A percentile compares a stretch with the other conserved stretches of the same genome.
phyloP scores from a whole-genome alignment of 2,329 filamentous ascomycete species.

The Fusarium sp. region DNA sequence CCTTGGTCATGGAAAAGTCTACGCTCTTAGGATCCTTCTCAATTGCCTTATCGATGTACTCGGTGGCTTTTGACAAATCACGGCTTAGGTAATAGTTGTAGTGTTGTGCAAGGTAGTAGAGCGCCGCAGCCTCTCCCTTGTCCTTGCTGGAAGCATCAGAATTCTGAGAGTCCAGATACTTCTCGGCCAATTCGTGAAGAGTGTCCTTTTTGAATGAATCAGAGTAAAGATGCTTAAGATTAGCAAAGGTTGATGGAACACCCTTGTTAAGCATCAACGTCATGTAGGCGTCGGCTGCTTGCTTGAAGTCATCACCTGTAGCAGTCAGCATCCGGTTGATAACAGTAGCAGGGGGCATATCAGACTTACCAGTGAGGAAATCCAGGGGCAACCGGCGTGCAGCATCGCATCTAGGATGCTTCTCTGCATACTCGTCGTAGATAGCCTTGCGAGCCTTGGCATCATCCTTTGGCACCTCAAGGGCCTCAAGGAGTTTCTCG shows the following conservation, averaged over 20 bases:
- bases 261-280: constrained; percentile 88
- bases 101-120: constrained; percentile 96
- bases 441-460: constrained; percentile 72
- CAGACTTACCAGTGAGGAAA: constrained; percentile 74
- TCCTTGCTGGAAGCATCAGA: constrained; percentile 57
- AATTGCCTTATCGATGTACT: constrained; percentile 85
- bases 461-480: constrained; percentile 69
- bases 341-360: not conserved
- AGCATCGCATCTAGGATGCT: constrained; percentile 84
- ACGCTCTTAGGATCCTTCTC: constrained; percentile 81
- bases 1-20: constrained; percentile 94
- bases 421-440: constrained; percentile 80
- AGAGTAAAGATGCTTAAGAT: constrained; percentile 91
- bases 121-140: constrained; percentile 78
- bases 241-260: constrained; percentile 94
- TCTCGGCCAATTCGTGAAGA: constrained; percentile 78
- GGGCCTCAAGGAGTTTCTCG: constrained; percentile 73
- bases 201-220: constrained; percentile 80
- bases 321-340: constrained; percentile 31
- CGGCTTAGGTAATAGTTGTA: constrained; percentile 93
- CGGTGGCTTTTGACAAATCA: constrained; percentile 80
- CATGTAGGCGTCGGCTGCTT: constrained; percentile 81
- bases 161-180: constrained; percentile 73
- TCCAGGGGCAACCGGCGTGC: constrained; percentile 87
- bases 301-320: constrained; percentile 78